A percentile compares a stretch with the other conserved stretches of the same genome.
These are phyloP conservation scores for Phaeosphaeriaceae sp. DNA, from an alignment of 2,329 filamentous ascomycete species.

Conservation along the genomic window DNA sequence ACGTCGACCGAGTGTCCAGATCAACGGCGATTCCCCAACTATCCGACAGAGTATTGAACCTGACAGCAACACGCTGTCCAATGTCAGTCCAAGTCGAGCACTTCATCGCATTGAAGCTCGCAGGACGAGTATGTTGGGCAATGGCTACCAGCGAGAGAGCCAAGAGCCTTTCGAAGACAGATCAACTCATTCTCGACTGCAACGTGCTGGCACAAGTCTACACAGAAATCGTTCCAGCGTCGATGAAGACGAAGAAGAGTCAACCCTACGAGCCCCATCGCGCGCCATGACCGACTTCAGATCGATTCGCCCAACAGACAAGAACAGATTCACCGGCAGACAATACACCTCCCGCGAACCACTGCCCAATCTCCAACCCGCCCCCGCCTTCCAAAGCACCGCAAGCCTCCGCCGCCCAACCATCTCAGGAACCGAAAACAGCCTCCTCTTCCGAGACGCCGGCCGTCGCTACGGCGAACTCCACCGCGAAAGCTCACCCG, in stretches of 20 bases:
- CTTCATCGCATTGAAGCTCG: conserved; percentile 55
- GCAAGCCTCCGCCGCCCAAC: conserved; percentile 41
- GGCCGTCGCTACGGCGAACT: conserved; percentile 31
- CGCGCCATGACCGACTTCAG: conserved; percentile 57
- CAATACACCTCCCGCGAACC: conserved; percentile 48
- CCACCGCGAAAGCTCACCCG: conserved; percentile 39
- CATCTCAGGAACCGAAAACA: conserved; percentile 36
- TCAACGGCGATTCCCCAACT: conserved; percentile 45
- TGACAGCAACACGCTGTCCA: conserved; percentile 37
- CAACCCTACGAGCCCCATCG: conserved; percentile 53
- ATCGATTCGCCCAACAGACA: conserved; percentile 36
- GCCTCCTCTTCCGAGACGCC: conserved; percentile 34
- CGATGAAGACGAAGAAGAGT: conserved; percentile 46
- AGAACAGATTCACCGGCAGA: conserved; percentile 31
- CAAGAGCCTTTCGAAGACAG: conserved; percentile 33
- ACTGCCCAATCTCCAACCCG: conserved; percentile 44
- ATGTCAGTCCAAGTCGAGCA: conserved; percentile 45
- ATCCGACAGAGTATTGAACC: conserved; percentile 44
- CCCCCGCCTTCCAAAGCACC: conserved; percentile 36
- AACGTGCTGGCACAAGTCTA: conserved; percentile 48
- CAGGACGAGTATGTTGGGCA: conserved; percentile 43
- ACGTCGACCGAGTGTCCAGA: conserved; percentile 45
- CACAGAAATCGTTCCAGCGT: conserved; percentile 43
- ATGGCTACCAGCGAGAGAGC: conserved; percentile 38
- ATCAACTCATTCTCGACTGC: conserved; percentile 36